Conservation (phyloP, 345 rosid genomes). For the Erucastrum elatum region DNA sequence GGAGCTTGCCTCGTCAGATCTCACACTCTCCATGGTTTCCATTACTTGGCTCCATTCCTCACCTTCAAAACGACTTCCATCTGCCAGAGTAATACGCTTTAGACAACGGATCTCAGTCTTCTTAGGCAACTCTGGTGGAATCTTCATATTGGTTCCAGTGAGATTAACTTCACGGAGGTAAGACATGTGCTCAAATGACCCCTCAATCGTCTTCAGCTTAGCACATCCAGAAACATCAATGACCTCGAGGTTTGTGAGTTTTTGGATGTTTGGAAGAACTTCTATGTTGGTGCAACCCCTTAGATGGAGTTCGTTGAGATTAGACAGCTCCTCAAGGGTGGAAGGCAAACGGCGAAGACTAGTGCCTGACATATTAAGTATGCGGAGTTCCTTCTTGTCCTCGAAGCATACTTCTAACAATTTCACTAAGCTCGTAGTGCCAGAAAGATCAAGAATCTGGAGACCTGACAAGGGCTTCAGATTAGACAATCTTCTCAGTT, state of each 20-base stretch:
- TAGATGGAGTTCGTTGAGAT: too few relatives aligned
- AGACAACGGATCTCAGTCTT: constrained; percentile 22
- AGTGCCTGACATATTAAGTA: too few relatives aligned
- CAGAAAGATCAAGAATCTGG: constrained; percentile 52
- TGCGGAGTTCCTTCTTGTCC: constrained; percentile 32
- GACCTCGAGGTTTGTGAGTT: constrained; percentile 40
- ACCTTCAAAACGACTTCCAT: too few relatives aligned
- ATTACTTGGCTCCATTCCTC: too few relatives aligned
- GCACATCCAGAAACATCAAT: constrained; percentile 52
- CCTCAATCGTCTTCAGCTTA: constrained; percentile 21
- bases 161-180: constrained; percentile 43
- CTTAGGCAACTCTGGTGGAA: constrained; percentile 26
- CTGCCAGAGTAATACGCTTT: constrained; percentile 30
- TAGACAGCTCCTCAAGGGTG: too few relatives aligned
- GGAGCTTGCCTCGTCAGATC: too few relatives aligned
- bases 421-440: constrained; percentile 36
- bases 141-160: constrained; percentile 38
- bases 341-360: too few relatives aligned
- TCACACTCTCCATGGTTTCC: too few relatives aligned
- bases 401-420: constrained; percentile 42
- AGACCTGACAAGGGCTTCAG: constrained; percentile 37
- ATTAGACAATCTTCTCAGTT: constrained; percentile 29
- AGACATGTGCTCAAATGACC: constrained; percentile 40
- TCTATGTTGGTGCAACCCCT: too few relatives aligned
- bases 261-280: constrained; percentile 25